Conservation (phyloP, 345 rosid species). For the Brassica cretica region DNA sequence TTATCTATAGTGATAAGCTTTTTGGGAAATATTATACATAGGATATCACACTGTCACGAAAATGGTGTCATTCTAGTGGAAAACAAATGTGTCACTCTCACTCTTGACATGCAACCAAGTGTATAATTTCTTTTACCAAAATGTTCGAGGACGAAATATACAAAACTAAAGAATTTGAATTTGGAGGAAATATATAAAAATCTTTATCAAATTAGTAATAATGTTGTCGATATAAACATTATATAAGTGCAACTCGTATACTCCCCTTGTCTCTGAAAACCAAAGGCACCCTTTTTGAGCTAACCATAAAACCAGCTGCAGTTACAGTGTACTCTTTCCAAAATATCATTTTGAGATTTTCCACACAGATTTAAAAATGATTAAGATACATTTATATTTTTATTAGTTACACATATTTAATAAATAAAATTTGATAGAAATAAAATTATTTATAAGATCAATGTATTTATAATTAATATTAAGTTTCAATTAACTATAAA, state of each 20-base stretch:
- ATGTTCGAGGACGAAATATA: neutral
- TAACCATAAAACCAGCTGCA: constrained; percentile 30
- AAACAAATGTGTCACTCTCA: constrained; percentile 25
- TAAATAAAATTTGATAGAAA: too few relatives aligned
- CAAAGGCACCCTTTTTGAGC: neutral
- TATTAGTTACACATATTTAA: too few relatives aligned
- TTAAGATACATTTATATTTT: too few relatives aligned
- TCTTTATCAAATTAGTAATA: neutral
- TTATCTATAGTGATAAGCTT: constrained; percentile 34
- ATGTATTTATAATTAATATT: too few relatives aligned
- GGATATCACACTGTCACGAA: constrained; percentile 18
- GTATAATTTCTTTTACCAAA: neutral
- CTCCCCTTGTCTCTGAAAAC: constrained; percentile 29
- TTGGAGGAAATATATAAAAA: neutral
- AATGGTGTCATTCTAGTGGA: constrained; percentile 18
- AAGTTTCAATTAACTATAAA: too few relatives aligned
- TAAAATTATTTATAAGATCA: too few relatives aligned
- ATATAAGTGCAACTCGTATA: neutral
- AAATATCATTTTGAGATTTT: too few relatives aligned
- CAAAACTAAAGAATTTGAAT: neutral
- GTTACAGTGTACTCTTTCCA: neutral
- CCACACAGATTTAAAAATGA: too few relatives aligned
- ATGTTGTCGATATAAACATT: neutral
- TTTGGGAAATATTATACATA: constrained; percentile 10
- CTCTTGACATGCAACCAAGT: constrained; percentile 25